Conservation (phyloP, 805 yeast genomes). For the Kodamaea hsintzibuensis region DNA sequence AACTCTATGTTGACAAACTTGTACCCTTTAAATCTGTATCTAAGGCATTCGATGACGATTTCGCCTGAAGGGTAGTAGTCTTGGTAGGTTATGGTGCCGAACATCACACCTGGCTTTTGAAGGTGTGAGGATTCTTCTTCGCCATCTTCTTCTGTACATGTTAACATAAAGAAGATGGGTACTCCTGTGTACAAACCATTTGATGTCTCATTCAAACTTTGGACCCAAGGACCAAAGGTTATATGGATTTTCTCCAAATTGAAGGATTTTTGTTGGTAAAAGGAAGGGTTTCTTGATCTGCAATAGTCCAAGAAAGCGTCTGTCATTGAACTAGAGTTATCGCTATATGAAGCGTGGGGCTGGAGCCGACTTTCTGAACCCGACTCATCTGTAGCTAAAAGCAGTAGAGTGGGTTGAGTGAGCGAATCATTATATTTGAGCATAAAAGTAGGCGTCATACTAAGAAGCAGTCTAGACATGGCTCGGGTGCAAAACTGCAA, state of each 20-base stretch:
- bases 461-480: conserved; percentile 1
- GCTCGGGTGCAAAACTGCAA: neutral
- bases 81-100: conserved; percentile 10
- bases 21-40: conserved; percentile 9
- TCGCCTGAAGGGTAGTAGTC: conserved; percentile 13
- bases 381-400: neutral
- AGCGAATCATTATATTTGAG: neutral
- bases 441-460: neutral
- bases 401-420: neutral
- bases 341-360: neutral
- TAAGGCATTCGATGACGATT: conserved; percentile 11
- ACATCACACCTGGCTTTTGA: conserved; percentile 9
- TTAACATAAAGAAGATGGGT: conserved; percentile 8
- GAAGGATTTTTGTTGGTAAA: conserved; percentile 8
- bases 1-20: conserved; percentile 5
- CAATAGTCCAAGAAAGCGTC: neutral
- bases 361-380: neutral
- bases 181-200: conserved; percentile 7
- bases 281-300: neutral
- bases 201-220: conserved; percentile 4
- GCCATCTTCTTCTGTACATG: conserved; percentile 5
- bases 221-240: conserved; percentile 13
- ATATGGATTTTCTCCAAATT: conserved; percentile 7
- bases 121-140: neutral
- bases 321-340: neutral